phyloP scores from a whole-genome alignment of 805 yeast species.

The Spathaspora passalidarum region DNA sequence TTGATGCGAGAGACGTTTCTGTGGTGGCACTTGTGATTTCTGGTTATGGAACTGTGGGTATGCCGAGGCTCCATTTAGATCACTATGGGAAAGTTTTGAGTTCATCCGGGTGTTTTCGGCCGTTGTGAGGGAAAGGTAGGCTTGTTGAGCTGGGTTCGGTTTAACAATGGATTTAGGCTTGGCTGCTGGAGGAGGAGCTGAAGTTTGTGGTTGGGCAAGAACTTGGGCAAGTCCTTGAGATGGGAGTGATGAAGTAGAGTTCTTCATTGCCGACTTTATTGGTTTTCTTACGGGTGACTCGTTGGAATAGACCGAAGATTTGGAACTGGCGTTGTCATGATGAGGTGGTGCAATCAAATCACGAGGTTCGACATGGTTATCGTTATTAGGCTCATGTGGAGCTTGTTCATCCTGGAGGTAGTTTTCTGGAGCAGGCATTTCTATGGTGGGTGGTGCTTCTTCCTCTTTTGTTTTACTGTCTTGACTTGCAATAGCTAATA shows the following conservation, averaged over 20 bases:
- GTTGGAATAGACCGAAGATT: slow-evolving; percentile 32
- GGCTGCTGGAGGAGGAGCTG: neutral
- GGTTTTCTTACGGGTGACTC: slow-evolving; percentile 34
- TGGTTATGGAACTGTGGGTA: slow-evolving; percentile 4
- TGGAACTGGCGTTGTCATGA: slow-evolving; percentile 17
- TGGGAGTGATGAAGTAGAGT: slow-evolving; percentile 16
- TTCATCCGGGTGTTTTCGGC: slow-evolving; percentile 78
- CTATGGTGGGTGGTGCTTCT: too few species aligned
- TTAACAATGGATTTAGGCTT: neutral
- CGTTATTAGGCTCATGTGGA: neutral
- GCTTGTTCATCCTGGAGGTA: neutral
- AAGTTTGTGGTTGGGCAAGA: neutral
- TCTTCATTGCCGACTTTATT: slow-evolving; percentile 52
- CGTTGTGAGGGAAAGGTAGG: slow-evolving; percentile 66
- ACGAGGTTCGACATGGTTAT: neutral
- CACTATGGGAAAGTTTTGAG: slow-evolving; percentile 50
- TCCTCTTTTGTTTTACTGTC: slow-evolving; percentile 1
- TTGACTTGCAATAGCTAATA: slow-evolving; percentile 10
- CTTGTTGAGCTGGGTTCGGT: slow-evolving; percentile 52
- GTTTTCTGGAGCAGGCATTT: too few species aligned
- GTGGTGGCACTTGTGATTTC: slow-evolving; percentile 1
- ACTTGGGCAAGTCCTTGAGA: slow-evolving; percentile 9
- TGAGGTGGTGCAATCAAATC: neutral
- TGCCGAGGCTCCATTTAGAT: slow-evolving; percentile 7
- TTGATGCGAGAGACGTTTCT: slow-evolving; percentile 21